Conservation (phyloP, 805 yeast species). For the Wickerhamiella slavikovae region DNA sequence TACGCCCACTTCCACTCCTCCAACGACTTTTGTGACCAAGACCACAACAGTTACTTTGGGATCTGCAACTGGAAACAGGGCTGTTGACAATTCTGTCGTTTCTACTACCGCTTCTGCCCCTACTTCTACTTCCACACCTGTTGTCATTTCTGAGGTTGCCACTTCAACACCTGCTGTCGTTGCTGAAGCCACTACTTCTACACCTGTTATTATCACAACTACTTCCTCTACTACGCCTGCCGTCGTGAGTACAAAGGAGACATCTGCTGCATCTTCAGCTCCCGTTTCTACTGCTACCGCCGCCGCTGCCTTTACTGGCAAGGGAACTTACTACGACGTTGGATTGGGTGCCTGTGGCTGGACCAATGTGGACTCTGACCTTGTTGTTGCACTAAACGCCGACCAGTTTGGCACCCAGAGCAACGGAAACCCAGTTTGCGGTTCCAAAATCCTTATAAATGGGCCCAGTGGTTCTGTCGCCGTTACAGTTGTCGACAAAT, state of each 20-base stretch:
- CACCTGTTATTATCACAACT: constrained; percentile 2
- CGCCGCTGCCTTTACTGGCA: constrained; percentile 13
- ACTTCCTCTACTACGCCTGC: constrained; percentile 2
- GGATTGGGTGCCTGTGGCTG: constrained; percentile 38
- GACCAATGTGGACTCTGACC: constrained; percentile 25
- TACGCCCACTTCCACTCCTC: too few species aligned
- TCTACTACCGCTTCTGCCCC: not conserved
- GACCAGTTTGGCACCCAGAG: constrained; percentile 24
- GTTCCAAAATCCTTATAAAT: constrained; percentile 27
- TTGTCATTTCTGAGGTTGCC: constrained; percentile 2
- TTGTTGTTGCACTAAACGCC: constrained; percentile 31
- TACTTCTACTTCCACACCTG: not conserved
- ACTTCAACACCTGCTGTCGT: constrained; percentile 1
- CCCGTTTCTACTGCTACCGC: constrained; percentile 6
- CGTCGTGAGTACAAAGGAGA: constrained; percentile 3
- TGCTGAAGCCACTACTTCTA: constrained; percentile 2
- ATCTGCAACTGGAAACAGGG: too few species aligned
- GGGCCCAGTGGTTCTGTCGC: constrained; percentile 30
- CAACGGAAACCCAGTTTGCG: constrained; percentile 30
- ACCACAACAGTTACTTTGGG: too few species aligned
- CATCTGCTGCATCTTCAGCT: constrained; percentile 4
- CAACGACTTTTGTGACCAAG: too few species aligned
- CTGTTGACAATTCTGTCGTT: too few species aligned
- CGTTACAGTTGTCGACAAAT: constrained; percentile 37
- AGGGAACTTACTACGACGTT: constrained; percentile 19